Evolutionary conservation across 2,329 filamentous ascomycete species (phyloP), one percentile per base, ranked within the genome.

Genomic region (Talaromyces piceae): DNA sequence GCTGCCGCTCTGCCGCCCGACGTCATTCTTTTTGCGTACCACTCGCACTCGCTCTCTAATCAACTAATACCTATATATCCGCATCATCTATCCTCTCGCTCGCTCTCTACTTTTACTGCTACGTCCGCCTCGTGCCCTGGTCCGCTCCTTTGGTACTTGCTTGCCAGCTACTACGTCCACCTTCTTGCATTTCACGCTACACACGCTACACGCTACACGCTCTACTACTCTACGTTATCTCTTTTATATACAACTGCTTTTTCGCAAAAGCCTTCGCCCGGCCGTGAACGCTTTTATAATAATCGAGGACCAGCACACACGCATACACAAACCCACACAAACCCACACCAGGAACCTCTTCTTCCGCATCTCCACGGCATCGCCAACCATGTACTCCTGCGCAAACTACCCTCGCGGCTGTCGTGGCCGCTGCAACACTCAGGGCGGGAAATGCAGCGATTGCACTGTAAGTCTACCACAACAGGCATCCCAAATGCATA

Each of bases 361-460:
- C n/a, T n/a, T n/a, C n/a, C n/a, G n/a, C n/a, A n/a, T n/a, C n/a
- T n/a, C n/a, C n/a, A n/a, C n/a, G n/a, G n/a, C n/a, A n/a, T n/a
- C n/a, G n/a, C n/a, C 39, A 16, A 50, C 22, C 44, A 75, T 75
- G 72, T 74, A 67, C 63, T 75, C 72, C 26, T 75, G 72, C 63
- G 66, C 66, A 52, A 75, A 75, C 57, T 72, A 74, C 52, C 69
- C 71, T 50, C 71, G 72, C 47, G 72, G 72, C 44, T 75, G 72
- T 63, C 71, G 72, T 51, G 72, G 72, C 54, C 71, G 72, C 52
- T 70, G 67, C 54, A 73, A 74, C 57, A 61, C 63, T 31, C 58
- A 64, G 46, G 71, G 71, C 45, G 67, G 63, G 28, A 73, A 71
- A 58, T 75, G 72, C 58, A 55, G 64, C 30, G 71, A 73, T 57